Evolutionary conservation across 805 yeast species (phyloP).

Genomic region (Wickerhamiella alocasiicola): DNA sequence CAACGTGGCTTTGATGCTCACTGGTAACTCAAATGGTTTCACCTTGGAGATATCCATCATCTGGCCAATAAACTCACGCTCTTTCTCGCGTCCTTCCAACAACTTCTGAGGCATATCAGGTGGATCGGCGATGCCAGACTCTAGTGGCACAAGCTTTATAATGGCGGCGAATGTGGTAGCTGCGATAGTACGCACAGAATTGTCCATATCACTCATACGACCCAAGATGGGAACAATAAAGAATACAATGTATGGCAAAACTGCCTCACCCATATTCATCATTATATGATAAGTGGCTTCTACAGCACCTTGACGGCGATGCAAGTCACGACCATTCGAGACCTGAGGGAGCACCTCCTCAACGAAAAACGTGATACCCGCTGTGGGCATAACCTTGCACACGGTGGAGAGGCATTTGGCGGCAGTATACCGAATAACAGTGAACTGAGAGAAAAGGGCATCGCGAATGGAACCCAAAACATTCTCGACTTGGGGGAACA

Average conservation of each 20-base stretch:
- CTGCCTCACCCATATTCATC: slow-evolving; percentile 70
- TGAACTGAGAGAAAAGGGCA: slow-evolving; percentile 52
- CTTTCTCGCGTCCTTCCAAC: slow-evolving; percentile 79
- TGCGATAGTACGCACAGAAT: slow-evolving; percentile 76
- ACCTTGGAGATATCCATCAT: slow-evolving; percentile 96
- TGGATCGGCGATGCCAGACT: slow-evolving; percentile 95
- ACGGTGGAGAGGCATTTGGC: slow-evolving; percentile 79
- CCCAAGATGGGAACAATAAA: slow-evolving; percentile 93
- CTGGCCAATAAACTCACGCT: slow-evolving; percentile 86
- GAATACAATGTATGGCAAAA: slow-evolving; percentile 88
- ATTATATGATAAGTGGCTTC: slow-evolving; percentile 84
- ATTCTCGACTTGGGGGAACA: slow-evolving; percentile 34
- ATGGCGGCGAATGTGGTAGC: slow-evolving; percentile 95
- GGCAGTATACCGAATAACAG: slow-evolving; percentile 81
- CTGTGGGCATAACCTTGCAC: slow-evolving; percentile 54
- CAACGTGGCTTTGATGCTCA: slow-evolving; percentile 80
- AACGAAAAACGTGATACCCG: slow-evolving; percentile 69
- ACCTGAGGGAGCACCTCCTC: slow-evolving; percentile 66
- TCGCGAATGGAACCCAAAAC: slow-evolving; percentile 38
- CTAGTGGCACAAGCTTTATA: slow-evolving; percentile 88
- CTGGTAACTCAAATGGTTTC: slow-evolving; percentile 77
- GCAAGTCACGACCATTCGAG: slow-evolving; percentile 56
- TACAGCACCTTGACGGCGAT: slow-evolving; percentile 82
- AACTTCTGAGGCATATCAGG: slow-evolving; percentile 76
- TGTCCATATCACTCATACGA: slow-evolving; percentile 91